Conservation (phyloP, 164 flowering plant species). For the Tinospora cordifolia region DNA sequence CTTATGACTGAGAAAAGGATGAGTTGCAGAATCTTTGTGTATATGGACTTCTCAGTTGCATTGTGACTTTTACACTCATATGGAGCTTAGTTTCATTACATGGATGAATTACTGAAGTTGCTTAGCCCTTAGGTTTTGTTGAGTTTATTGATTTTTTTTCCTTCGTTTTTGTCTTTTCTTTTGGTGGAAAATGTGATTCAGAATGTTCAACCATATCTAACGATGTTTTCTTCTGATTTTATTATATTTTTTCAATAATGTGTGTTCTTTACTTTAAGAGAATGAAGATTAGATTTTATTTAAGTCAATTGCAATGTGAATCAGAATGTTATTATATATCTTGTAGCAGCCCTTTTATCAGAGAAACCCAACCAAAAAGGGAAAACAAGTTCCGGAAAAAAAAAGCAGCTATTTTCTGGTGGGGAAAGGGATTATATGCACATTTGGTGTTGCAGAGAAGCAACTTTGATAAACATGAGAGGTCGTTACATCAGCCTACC, state of each 20-base stretch:
- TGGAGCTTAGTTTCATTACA: neutral
- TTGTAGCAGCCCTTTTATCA: no score
- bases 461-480: conserved; percentile 30
- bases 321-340: no score
- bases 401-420: conserved; percentile 10
- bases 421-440: conserved; percentile 39
- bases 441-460: conserved; percentile 23
- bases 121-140: neutral
- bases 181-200: no score
- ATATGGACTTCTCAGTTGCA: neutral
- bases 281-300: no score
- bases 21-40: neutral
- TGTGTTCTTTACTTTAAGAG: no score
- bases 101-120: neutral
- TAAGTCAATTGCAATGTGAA: no score
- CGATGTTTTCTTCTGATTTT: no score
- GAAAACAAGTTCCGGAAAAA: no score
- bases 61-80: neutral
- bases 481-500: conserved; percentile 38
- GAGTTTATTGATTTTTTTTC: neutral
- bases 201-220: no score
- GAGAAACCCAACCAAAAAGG: no score
- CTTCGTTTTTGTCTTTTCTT: no score
- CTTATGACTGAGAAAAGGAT: conserved; percentile 1
- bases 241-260: no score